Conservation (phyloP, 176 grass and related monocot species). For the Zizania latifolia region DNA sequence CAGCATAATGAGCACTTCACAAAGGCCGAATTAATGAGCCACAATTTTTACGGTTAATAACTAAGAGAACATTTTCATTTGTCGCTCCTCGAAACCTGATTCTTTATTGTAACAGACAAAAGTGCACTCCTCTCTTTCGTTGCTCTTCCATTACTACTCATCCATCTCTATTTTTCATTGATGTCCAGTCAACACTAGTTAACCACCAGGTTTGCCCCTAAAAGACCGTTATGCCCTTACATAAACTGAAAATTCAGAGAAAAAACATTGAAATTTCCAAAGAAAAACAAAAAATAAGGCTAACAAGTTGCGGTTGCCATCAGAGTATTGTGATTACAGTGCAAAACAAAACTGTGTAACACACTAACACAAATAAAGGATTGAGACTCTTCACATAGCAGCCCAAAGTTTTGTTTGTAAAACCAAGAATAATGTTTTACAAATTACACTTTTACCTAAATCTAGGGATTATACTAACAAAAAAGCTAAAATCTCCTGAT, state of each 20-base stretch:
- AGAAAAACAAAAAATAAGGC: background rate
- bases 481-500: background rate
- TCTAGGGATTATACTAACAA: background rate
- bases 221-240: background rate
- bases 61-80: background rate
- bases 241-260: background rate
- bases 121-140: background rate
- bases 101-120: background rate
- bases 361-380: background rate
- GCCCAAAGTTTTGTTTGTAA: background rate
- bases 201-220: background rate
- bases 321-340: background rate
- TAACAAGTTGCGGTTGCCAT: background rate
- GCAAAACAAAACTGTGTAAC: background rate
- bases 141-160: background rate
- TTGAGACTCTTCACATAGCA: background rate
- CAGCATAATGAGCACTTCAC: conserved; percentile 6
- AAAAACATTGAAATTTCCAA: background rate
- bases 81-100: background rate
- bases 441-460: too few species aligned
- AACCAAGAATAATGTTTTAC: background rate
- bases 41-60: background rate
- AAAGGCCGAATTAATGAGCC: background rate
- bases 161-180: background rate
- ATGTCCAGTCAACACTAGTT: background rate